Evolutionary conservation across 805 yeast genomes (phyloP), one percentile per base, ranked within the genome.

Genomic region (Kuraishia borneana): DNA sequence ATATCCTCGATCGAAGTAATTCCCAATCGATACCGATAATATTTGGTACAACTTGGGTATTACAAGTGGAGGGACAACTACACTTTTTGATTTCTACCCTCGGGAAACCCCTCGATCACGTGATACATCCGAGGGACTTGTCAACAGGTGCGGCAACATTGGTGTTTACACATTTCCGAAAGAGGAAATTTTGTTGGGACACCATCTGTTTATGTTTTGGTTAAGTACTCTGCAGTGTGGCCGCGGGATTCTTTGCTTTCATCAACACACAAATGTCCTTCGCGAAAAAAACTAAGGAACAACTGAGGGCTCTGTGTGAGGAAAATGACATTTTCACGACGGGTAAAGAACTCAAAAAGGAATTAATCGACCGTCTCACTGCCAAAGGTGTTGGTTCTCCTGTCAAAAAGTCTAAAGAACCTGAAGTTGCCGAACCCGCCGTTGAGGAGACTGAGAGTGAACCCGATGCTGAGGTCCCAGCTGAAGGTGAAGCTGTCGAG

Each of bases 271-370:
- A 14, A 21, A 46, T 48, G 53, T 38, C 48, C 3, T 39, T 54
- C 23, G 32, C 41, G 7, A 55, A 47, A 43, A 53, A 48, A 35
- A 56, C 58, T 5, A 55, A 52, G 33, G 44, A 46, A 20, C 57
- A 54, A 35, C 39, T 56, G 34, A 38, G 38, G 22, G 58, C 49
- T 16, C 46, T 56, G n/a, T 58, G 58, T 12, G 43, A 38, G n/a
- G 55, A 47, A 5, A 28, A 53, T 19, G 42, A 42, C 5, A 37
- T 55, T 26, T 48, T 42, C 27, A 36, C 50, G 30, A 22, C 44
- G 17, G 39, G 30, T 2, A 42, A 47, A 33, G 44, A 45, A 21
- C 49, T 51, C 32, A 56, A 54, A 39, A 50, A 50, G 27, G 58
- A 51, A 9, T 41, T 49, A 18, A 34, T 43, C 21, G 53, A 48